Conservation (phyloP, 2,329 filamentous ascomycete species). For the Orbilia brochopaga region DNA sequence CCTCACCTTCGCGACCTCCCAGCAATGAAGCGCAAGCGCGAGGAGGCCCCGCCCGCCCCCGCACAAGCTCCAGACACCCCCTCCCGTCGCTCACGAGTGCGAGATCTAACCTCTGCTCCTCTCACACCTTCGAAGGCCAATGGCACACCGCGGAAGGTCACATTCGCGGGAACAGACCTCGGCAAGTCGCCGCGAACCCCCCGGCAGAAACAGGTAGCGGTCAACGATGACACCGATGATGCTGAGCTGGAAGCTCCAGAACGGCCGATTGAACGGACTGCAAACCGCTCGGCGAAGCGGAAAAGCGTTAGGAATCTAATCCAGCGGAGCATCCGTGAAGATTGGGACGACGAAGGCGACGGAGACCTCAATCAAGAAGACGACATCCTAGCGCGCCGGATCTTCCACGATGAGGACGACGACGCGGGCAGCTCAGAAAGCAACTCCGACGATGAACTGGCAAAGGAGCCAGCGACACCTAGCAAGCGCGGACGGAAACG, state of each 20-base stretch:
- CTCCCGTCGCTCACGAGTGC: conserved; percentile 34
- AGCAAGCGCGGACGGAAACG: conserved; percentile 60
- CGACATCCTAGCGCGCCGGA: conserved; percentile 32
- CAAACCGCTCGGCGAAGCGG: conserved; percentile 81
- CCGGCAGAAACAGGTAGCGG: conserved; percentile 34
- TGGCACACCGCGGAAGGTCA: conserved; percentile 42
- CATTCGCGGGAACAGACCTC: conserved; percentile 25
- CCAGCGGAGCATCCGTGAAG: conserved; percentile 66
- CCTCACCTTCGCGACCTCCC: conserved; percentile 5
- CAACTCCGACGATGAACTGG: conserved; percentile 54
- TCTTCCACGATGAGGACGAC: conserved; percentile 68
- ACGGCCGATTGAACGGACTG: conserved; percentile 57
- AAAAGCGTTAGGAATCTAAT: conserved; percentile 82
- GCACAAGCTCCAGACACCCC: conserved; percentile 30
- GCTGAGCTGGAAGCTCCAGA: conserved; percentile 12
- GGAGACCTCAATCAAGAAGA: conserved; percentile 32
- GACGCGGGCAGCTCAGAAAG: conserved; percentile 62
- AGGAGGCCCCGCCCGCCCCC: conserved; percentile 28
- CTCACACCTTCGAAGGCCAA: conserved; percentile 35
- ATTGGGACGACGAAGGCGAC: conserved; percentile 38
- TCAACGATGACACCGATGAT: conserved; percentile 23
- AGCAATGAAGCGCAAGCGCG: conserved; percentile 48
- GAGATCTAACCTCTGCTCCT: conserved; percentile 19
- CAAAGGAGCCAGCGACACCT: conserved; percentile 57
- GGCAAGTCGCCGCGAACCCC: conserved; percentile 41